These are phyloP conservation scores for Pythium sp. DNA, from an alignment of 352 stramenopile genomes.

Conservation along the genomic window DNA sequence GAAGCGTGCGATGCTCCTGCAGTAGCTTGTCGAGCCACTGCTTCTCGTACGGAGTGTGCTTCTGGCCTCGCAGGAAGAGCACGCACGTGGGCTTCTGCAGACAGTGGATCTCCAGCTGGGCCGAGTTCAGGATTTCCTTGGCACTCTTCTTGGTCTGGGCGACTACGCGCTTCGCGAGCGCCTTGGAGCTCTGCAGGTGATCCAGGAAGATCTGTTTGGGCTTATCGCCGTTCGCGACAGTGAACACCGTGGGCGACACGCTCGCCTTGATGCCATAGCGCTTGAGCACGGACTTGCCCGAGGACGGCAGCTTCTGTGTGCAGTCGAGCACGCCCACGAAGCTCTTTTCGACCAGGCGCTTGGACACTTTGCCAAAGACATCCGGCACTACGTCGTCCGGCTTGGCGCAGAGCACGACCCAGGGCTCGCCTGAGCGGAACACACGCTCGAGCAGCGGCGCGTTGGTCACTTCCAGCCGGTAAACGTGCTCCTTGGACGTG, in stretches of 20 bases:
- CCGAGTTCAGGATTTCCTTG: slow-evolving; percentile 60
- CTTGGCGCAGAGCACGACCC: slow-evolving; percentile 72
- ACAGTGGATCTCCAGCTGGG: slow-evolving; percentile 65
- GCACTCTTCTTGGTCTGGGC: slow-evolving; percentile 51
- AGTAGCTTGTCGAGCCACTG: slow-evolving; percentile 71
- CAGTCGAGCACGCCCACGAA: slow-evolving; percentile 77
- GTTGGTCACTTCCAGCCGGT: slow-evolving; percentile 62
- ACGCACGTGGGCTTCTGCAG: slow-evolving; percentile 61
- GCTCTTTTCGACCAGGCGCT: slow-evolving; percentile 51
- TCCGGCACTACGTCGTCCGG: slow-evolving; percentile 70
- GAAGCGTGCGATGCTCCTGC: slow-evolving; percentile 47
- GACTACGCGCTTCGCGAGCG: slow-evolving; percentile 57
- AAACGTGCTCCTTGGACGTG: slow-evolving; percentile 55
- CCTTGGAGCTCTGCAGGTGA: slow-evolving; percentile 55
- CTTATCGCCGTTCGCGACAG: slow-evolving; percentile 68
- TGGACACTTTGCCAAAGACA: slow-evolving; percentile 63
- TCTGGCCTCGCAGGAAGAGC: slow-evolving; percentile 57
- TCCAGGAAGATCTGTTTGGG: slow-evolving; percentile 74
- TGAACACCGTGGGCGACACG: slow-evolving; percentile 76
- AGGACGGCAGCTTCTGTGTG: slow-evolving; percentile 43
- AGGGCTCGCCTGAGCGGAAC: slow-evolving; percentile 78
- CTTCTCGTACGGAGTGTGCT: slow-evolving; percentile 60
- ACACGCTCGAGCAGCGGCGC: slow-evolving; percentile 54
- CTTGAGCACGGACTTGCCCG: slow-evolving; percentile 55
- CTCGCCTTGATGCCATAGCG: slow-evolving; percentile 60